Evolutionary conservation across 225 moss, liverwort and hornwort genomes (phyloP), one percentile per base, ranked within the genome.

Genomic region (Thuidium tamariscinum): DNA sequence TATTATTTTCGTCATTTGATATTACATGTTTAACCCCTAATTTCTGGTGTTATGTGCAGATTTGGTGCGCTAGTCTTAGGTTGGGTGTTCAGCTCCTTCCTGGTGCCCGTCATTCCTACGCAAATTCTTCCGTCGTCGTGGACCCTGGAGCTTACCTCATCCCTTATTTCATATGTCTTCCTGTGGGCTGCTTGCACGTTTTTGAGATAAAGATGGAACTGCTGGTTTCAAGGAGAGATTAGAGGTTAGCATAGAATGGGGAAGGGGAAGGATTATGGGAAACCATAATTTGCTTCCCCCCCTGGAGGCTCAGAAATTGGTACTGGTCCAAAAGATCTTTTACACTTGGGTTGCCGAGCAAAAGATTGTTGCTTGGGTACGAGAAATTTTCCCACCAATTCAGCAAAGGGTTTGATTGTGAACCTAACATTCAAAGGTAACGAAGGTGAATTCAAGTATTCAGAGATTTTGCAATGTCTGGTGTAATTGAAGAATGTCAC

Each of bases 151-250:
- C 94, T 96, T 30, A 95, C 93, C 61, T 96, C 96, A n/a, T 93
- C 96, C 36, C 89, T 98, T 54, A 88, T 95, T 85, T 96, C 96
- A 73, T 95, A 95, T 74, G 76, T 95, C 52, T 94, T 95, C 87
- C 77, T 98, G 80, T 98, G 95, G 94, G 89, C 90, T 85, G 93
- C 94, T 63, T 96, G 96, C 94, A 92, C 98, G 84, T 96, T 95
- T 91, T 95, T 98, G 86, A 98, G 95, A 82, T 98, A 90, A 88
- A 86, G 64, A 34, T 51, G 37, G 26, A 80, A 71, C 20, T 67
- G 11, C 44, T 29, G 48, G 41, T 69, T 63, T 27, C 77, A 22
- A 89, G 87, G 77, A 77, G 71, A 85, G 82, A 19, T 48, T 86
- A 71, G 66, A 85, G 73, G 78, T 69, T 87, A 79, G 82, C 51